Evolutionary conservation across 257 asterid genomes (phyloP).

Genomic region (Gardenia jasminoides): DNA sequence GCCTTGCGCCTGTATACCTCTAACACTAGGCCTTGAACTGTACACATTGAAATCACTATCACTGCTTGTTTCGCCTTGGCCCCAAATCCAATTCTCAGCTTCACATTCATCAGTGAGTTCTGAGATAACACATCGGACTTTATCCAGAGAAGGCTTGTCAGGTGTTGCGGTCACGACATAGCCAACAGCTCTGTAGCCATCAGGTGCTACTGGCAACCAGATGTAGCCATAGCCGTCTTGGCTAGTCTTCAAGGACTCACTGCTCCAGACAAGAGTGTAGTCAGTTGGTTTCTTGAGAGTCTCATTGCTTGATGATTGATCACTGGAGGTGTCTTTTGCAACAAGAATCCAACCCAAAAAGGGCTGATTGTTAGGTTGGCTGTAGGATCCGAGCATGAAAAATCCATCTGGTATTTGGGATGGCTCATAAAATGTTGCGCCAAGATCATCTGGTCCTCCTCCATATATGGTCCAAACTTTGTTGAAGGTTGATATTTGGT

Average conservation of each 20-base stretch:
- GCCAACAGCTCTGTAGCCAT: conserved; percentile 68
- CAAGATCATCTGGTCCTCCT: conserved; percentile 59
- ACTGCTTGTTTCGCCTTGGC: conserved; percentile 22
- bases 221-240: conserved; percentile 42
- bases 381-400: conserved; percentile 72
- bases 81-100: conserved; percentile 62
- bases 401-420: conserved; percentile 71
- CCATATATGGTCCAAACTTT: conserved; percentile 43
- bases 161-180: conserved; percentile 54
- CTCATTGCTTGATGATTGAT: conserved; percentile 22
- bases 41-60: conserved; percentile 36
- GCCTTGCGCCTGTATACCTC: conserved; percentile 53
- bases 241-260: conserved; percentile 16
- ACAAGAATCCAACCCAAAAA: conserved; percentile 71
- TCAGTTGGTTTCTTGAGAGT: conserved; percentile 59
- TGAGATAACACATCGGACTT: conserved; percentile 59
- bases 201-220: conserved; percentile 78
- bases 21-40: conserved; percentile 46
- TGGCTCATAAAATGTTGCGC: conserved; percentile 81
- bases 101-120: conserved; percentile 66
- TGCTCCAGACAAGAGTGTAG: conserved; percentile 52
- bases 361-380: conserved; percentile 68
- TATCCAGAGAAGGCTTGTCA: conserved; percentile 66
- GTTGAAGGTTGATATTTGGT: conserved; percentile 45
- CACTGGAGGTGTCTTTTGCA: conserved; percentile 46